Evolutionary conservation across 768 basidiomycete genomes (phyloP).

Genomic region (Gymnopilus dilepis): DNA sequence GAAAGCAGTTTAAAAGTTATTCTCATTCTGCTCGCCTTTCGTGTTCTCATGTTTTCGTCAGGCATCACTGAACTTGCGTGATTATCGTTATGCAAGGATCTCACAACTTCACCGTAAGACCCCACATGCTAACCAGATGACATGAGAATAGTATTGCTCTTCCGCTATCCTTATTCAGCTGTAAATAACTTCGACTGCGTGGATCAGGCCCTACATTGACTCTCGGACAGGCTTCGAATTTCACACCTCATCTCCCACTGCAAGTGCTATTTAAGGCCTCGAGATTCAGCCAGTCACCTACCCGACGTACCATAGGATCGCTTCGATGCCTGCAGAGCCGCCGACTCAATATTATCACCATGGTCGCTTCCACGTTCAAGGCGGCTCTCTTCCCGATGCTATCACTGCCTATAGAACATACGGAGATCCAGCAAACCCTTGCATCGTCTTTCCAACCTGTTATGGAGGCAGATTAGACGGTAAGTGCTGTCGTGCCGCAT

Average conservation of each 20-base stretch:
- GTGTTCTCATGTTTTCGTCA: not conserved
- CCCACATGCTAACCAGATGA: not conserved
- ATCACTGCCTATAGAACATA: conserved; percentile 63
- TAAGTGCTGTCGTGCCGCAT: no score
- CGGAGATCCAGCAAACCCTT: conserved; percentile 56
- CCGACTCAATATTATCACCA: conserved; percentile 55
- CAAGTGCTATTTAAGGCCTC: no score
- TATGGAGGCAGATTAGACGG: conserved; percentile 60
- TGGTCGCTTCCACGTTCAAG: conserved; percentile 56
- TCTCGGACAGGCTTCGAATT: not conserved
- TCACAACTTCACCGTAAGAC: not conserved
- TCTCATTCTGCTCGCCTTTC: no score
- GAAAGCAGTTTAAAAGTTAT: no score
- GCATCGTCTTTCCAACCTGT: conserved; percentile 63
- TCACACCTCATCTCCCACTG: not conserved
- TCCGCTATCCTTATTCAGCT: not conserved
- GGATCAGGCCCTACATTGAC: not conserved
- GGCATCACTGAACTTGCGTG: not conserved
- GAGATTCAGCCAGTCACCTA: not conserved
- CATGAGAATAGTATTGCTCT: not conserved
- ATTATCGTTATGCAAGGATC: not conserved
- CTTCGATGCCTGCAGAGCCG: conserved; percentile 23
- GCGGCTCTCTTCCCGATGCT: conserved; percentile 60
- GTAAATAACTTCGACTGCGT: not conserved
- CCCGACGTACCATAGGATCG: no score